Conservation (phyloP, 306 rosid species). For the Glycine latifolia region DNA sequence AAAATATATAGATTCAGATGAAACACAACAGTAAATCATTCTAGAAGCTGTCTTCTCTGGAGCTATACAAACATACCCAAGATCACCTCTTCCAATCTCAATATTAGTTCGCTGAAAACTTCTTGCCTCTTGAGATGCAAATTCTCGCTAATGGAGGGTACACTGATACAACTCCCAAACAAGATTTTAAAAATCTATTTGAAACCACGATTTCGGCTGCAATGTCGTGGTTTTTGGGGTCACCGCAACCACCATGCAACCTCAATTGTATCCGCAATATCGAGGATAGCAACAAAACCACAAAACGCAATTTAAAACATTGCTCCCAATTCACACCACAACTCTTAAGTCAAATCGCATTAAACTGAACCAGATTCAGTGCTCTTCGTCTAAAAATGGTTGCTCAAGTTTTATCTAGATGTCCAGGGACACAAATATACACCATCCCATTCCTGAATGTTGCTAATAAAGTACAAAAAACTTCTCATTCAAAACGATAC, state of each 20-base stretch:
- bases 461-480: not conserved
- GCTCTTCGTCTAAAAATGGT: not conserved
- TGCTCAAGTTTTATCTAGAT: not conserved
- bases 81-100: not conserved
- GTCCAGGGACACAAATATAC: not conserved
- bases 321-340: not conserved
- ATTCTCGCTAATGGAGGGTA: not conserved
- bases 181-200: not conserved
- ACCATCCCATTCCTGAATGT: constrained; percentile 17
- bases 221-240: not conserved
- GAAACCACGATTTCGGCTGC: not conserved
- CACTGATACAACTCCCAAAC: not conserved
- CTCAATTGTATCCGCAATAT: not conserved
- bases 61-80: not conserved
- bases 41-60: constrained; percentile 1
- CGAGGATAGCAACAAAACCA: not conserved
- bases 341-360: constrained; percentile 13
- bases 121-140: not conserved
- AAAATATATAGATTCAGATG: not conserved
- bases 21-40: constrained; percentile 8
- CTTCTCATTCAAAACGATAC: not conserved
- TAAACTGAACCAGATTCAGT: not conserved
- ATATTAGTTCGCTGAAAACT: not conserved
- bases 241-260: not conserved
- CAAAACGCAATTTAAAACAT: not conserved